A percentile compares a stretch with the other conserved stretches of the same genome.
Evolutionary conservation across 2,329 filamentous ascomycete genomes (phyloP).

Genomic region (Phialophora macrospora): DNA sequence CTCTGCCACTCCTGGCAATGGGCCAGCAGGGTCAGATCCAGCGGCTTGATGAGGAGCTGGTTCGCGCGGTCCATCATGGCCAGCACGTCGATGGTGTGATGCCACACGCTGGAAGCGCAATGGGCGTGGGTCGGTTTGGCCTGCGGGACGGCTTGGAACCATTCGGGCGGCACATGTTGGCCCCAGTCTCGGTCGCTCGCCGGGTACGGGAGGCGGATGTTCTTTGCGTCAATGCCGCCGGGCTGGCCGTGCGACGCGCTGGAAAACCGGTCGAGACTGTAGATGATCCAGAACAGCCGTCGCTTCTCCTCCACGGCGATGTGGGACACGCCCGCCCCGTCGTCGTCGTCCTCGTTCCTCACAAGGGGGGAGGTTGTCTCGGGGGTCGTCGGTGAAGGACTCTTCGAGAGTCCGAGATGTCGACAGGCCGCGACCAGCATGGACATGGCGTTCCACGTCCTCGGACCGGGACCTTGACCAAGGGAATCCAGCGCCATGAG

Average conservation of each 20-base stretch:
- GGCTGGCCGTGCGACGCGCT: constrained; percentile 22
- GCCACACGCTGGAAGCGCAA: constrained; percentile 17
- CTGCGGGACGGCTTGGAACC: constrained; percentile 16
- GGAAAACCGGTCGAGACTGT: constrained; percentile 22
- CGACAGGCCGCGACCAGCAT: constrained; percentile 17
- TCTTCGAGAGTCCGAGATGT: constrained; percentile 21
- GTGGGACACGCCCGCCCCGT: constrained; percentile 11
- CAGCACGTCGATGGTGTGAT: constrained; percentile 23
- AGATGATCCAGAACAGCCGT: constrained; percentile 23
- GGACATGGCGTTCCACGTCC: constrained; percentile 18
- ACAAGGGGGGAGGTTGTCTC: constrained; percentile 21
- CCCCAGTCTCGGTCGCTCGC: constrained; percentile 17
- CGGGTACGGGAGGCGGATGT: constrained; percentile 14
- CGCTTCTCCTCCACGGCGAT: constrained; percentile 21
- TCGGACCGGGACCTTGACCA: constrained; percentile 21
- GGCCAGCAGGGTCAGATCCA: constrained; percentile 18
- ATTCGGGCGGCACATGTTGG: constrained; percentile 9
- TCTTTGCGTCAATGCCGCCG: constrained; percentile 24
- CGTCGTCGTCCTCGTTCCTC: constrained; percentile 22
- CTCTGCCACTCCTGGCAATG: constrained; percentile 27
- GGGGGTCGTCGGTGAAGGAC: constrained; percentile 20
- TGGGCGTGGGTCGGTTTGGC: constrained; percentile 14
- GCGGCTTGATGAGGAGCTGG: constrained; percentile 22
- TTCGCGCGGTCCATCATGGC: constrained; percentile 21
- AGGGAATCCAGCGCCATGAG: constrained; percentile 21